Base-by-base conservation (phyloP, 2,329 filamentous ascomycete species). In the Sphaerulina populicola region DNA sequence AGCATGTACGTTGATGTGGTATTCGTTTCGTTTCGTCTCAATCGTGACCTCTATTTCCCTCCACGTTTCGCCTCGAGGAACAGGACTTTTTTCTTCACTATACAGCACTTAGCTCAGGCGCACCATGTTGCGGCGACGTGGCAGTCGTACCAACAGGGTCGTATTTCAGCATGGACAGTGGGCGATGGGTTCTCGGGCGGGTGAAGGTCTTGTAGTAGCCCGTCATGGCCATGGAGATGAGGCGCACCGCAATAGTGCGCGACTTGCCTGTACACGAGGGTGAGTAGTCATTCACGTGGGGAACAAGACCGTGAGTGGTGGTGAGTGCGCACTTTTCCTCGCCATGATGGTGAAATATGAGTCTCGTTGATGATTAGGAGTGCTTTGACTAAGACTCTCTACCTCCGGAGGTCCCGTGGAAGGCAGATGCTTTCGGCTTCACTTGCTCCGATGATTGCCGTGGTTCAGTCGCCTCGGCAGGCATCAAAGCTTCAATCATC, bases 111-210 rank as follows among this genome's bases (percentile, higher is more conserved):
- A 43, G 12, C 38, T 42, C 8, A 49, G 40, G 18, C 44, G 30
- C 44, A 14, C 39, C 12, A 29, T 14, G 15, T 23, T 35, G 6
- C 10, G 18, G 6, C 14, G 31, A 10, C 44, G 14, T 29, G 21
- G 29, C 18, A 3, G n/a, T 69, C 79, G 60, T 81, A 94, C 88
- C 85, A 59, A 98, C 90, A 38, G 93, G 93, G 68, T 98, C 93
- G 72, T 98, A 98, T 77, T 98, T 98, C 63, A 98, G 76, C 88
- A 98, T 93, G 74, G 89, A 94, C 72, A 98, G 80, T 51, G 94
- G 90, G 40, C 85, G 77, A 57, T 89, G 78, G 29, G 80, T 79
- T 61, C 93, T 84, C 10, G 89, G 90, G 53, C 94, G 83, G 62
- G 85, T 78, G 71, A 94, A 82, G 48, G 88, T 94, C 71, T 91